Evolutionary conservation across 345 rosid species (phyloP), one percentile per base, ranked within the genome.

Genomic region (Pistacia atlantica): DNA sequence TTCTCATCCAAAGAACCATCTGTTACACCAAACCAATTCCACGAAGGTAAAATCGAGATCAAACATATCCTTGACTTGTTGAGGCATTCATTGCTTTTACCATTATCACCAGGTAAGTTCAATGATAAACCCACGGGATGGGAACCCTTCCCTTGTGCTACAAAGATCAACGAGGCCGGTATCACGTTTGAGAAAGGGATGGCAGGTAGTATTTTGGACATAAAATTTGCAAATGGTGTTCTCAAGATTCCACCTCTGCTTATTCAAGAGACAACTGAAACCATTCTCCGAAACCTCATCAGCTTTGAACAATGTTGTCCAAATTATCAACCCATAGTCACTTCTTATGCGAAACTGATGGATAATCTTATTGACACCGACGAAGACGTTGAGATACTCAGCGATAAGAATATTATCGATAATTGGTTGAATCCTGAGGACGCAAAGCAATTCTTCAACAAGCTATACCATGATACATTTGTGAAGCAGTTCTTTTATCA

Each of bases 1-100:
- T 66, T 82, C 35, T 46, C 73, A 18, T 52, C 69, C 42, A 9
- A 8, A 0, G n/a, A 12, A 20, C 20, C 35, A 9, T 0, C 3
- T 0, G 4, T 42, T 13, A 2, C 22, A 17, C 5, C 38, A 9
- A 1, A 2, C 0, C 8, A 42, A 9, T 52, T 68, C 11, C 28
- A 8, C 1, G 12, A 14, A 22, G 25, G 25, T 22, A 22, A 22
- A 11, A 12, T 57, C 3, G 1, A 77, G 1, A 45, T 65, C 69
- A 78, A 71, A 48, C 85, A 82, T 49, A 75, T 78, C 12, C 72
- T 75, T n/a, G 75, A 82, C 25, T 33, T 82, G 48, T 14, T 78
- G 38, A 51, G 79, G 54, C 8, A 3, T 11, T 48, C 61, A 2
- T 7, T 78, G 71, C 35, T 82, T 31, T 65, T 37, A 37, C 67